Conservation (phyloP, 2,329 filamentous ascomycete species). For the Cordyceps militaris region DNA sequence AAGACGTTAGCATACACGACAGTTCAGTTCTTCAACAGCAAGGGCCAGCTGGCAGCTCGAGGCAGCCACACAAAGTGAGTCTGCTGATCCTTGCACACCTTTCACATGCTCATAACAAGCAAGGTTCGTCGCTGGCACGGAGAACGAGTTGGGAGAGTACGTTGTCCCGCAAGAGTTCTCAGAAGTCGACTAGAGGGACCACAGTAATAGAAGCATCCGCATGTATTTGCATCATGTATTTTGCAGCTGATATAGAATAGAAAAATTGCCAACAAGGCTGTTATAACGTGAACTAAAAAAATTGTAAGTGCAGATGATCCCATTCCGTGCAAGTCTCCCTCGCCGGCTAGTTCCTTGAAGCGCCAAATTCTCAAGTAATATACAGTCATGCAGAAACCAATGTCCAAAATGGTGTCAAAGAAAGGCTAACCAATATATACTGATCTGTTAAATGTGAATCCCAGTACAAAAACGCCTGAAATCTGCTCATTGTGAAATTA, state of each 20-base stretch:
- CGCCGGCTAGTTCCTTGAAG: neutral
- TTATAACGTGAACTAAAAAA: neutral
- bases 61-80: conserved; percentile 61
- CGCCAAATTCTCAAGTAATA: neutral
- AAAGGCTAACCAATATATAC: neutral
- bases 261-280: neutral
- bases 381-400: neutral
- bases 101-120: conserved; percentile 7
- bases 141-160: conserved; percentile 29
- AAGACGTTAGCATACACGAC: conserved; percentile 56
- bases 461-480: neutral
- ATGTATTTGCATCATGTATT: neutral
- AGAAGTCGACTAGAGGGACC: conserved; percentile 25
- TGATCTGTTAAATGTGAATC: neutral
- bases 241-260: neutral
- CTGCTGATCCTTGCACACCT: neutral
- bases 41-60: conserved; percentile 53
- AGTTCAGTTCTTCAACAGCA: conserved; percentile 50
- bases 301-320: neutral
- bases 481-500: neutral
- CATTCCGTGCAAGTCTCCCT: neutral
- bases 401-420: neutral
- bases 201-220: neutral
- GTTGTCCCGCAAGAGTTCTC: conserved; percentile 29
- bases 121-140: conserved; percentile 37